Percentiles rank a stretch among this genome's conserved stretches.
These are phyloP conservation scores for Aspergillus piperis DNA, from an alignment of 2,329 filamentous ascomycete genomes.

Conservation along the genomic window DNA sequence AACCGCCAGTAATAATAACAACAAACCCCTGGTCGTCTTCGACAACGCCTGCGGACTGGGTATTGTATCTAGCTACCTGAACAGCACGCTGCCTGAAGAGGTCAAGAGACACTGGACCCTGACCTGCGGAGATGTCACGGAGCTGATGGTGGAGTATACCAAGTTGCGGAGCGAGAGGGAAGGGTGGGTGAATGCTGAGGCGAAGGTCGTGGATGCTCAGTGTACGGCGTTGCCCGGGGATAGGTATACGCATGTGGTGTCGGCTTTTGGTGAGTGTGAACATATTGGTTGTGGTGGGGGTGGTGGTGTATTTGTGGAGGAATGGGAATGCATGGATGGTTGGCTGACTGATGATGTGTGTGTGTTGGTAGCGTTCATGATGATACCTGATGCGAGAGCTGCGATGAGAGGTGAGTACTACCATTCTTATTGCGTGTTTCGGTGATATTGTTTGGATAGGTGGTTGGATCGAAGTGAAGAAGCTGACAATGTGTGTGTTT, in stretches of 20 bases:
- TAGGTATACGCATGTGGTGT: slow-evolving; percentile 49
- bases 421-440: no score
- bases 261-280: slow-evolving; percentile 45
- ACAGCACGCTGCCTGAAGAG: slow-evolving; percentile 41
- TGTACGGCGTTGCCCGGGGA: slow-evolving; percentile 44
- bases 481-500: not conserved
- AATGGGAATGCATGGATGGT: no score
- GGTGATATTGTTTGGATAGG: no score
- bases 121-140: slow-evolving; percentile 53
- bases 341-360: not conserved
- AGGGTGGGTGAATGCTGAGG: slow-evolving; percentile 51
- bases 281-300: no score
- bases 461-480: no score
- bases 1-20: slow-evolving; percentile 11
- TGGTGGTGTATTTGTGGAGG: no score
- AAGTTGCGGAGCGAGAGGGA: slow-evolving; percentile 43
- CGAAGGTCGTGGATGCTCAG: slow-evolving; percentile 51
- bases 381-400: slow-evolving; percentile 46
- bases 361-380: slow-evolving; percentile 38
- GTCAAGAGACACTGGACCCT: slow-evolving; percentile 49
- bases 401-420: slow-evolving; percentile 38
- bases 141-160: slow-evolving; percentile 45
- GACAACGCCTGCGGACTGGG: slow-evolving; percentile 59
- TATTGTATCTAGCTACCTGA: slow-evolving; percentile 50
- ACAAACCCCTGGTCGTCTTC: slow-evolving; percentile 40